These are phyloP conservation scores for Salix viminalis DNA, from an alignment of 345 rosid genomes.

Conservation along the genomic window DNA sequence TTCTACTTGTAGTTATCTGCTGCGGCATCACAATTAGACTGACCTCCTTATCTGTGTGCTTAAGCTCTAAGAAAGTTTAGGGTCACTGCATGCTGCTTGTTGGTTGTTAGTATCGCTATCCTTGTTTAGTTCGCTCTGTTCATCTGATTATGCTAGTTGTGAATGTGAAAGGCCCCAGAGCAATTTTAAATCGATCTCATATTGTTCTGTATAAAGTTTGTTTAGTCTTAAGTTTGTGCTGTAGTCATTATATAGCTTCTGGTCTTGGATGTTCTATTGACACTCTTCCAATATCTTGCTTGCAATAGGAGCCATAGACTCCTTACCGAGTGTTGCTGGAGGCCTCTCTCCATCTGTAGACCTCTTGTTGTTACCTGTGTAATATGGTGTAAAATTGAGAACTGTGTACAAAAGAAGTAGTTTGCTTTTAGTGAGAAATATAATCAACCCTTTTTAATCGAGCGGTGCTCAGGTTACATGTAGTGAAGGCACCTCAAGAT, in stretches of 20 bases:
- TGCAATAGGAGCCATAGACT: background rate
- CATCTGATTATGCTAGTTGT: background rate
- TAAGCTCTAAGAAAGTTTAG: background rate
- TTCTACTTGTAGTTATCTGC: background rate
- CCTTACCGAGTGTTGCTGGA: background rate
- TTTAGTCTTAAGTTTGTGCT: background rate
- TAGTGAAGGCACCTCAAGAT: background rate
- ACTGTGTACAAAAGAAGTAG: background rate
- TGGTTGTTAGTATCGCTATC: background rate
- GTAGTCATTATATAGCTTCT: background rate
- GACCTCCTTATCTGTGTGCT: background rate
- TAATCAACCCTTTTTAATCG: background rate
- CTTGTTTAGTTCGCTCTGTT: background rate
- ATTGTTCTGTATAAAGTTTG: background rate
- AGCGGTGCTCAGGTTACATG: background rate
- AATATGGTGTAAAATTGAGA: background rate
- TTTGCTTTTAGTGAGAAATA: background rate
- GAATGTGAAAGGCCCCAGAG: background rate
- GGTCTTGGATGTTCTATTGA: background rate
- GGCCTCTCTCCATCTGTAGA: background rate
- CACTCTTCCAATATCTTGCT: background rate
- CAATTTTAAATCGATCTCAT: background rate
- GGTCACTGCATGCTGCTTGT: background rate
- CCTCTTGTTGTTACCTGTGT: background rate
- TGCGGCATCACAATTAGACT: background rate